Evolutionary conservation across 768 basidiomycete genomes (phyloP), one percentile per base, ranked within the genome.

Genomic region (Epithele typhae): DNA sequence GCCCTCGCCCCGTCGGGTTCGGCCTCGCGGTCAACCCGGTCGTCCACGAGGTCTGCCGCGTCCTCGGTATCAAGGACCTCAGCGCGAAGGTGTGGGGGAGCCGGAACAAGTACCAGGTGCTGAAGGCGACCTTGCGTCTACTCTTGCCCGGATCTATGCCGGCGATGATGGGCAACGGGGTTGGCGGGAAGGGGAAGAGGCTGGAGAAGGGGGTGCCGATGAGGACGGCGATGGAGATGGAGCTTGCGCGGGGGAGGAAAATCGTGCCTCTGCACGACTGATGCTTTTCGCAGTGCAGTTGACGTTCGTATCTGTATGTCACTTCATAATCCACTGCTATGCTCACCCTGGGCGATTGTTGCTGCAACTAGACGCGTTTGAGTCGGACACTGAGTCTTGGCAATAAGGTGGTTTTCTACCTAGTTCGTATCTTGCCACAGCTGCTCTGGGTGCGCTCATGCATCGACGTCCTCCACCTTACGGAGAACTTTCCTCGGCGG

Each of bases 41-140:
- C 59, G 68, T 99, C 43, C 93, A 99, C 65, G 80, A 84, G 59
- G 77, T 99, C 34, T 75, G 94, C 59, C 88, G 90, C 55, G 92
- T 93, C 0, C 94, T 93, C 0, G 96, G 95, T 10, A 88, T 99
- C 68, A 87, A 91, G 64, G 95, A 99, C 67, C 76, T 89, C 35
- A 92, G 89, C 55, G 95, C 90, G 24, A 97, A 96, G 68, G 88
- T 98, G 17, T 89, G 90, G 81, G 93, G 95, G 14, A 93, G 89
- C 59, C 73, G 88, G 54, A 97, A 95, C 66, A 80, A 77, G 30
- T 71, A 88, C 54, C 81, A 87, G 64, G 90, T 95, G 34, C 80
- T 94, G 71, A 95, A 96, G 69, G 82, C 85, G 21, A 74, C 81
- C 14, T 77, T 92, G 56, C 76, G 84, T 63, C 76, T 96, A 72